phyloP scores from a whole-genome alignment of 1,139 yeast genomes.

The Torulaspora globosa region DNA sequence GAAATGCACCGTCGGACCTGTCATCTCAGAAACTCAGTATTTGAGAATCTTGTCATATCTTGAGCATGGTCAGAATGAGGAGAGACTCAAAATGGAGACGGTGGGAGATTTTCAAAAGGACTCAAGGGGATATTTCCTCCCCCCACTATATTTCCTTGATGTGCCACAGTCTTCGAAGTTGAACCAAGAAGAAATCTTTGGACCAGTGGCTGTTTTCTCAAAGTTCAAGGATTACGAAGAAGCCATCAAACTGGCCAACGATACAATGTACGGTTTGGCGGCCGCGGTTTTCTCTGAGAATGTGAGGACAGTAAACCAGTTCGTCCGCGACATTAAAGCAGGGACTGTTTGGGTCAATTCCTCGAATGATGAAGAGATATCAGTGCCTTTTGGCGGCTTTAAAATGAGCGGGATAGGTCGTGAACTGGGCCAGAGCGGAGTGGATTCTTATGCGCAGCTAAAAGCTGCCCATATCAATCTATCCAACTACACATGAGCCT shows the following conservation, averaged over 20 bases:
- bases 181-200: slow-evolving; percentile 75
- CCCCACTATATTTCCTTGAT: slow-evolving; percentile 66
- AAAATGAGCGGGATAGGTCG: slow-evolving; percentile 86
- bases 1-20: slow-evolving; percentile 69
- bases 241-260: slow-evolving; percentile 66
- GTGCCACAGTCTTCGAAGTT: slow-evolving; percentile 57
- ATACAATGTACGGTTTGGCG: slow-evolving; percentile 71
- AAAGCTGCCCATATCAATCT: slow-evolving; percentile 72
- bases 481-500: slow-evolving; percentile 5
- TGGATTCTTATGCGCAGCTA: slow-evolving; percentile 68
- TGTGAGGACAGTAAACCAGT: slow-evolving; percentile 53
- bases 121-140: slow-evolving; percentile 54
- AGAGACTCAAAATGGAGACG: slow-evolving; percentile 45
- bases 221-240: slow-evolving; percentile 70
- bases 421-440: slow-evolving; percentile 82
- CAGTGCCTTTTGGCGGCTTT: slow-evolving; percentile 78
- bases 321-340: slow-evolving; percentile 63
- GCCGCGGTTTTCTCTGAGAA: slow-evolving; percentile 75
- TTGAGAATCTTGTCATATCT: slow-evolving; percentile 55
- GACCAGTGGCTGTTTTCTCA: slow-evolving; percentile 82
- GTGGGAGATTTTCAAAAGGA: slow-evolving; percentile 44
- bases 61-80: slow-evolving; percentile 63
- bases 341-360: slow-evolving; percentile 89
- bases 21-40: slow-evolving; percentile 60
- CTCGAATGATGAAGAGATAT: slow-evolving; percentile 71